Evolutionary conservation across 805 yeast species (phyloP), one percentile per base, ranked within the genome.

Genomic region (Metschnikowia dekortorum): DNA sequence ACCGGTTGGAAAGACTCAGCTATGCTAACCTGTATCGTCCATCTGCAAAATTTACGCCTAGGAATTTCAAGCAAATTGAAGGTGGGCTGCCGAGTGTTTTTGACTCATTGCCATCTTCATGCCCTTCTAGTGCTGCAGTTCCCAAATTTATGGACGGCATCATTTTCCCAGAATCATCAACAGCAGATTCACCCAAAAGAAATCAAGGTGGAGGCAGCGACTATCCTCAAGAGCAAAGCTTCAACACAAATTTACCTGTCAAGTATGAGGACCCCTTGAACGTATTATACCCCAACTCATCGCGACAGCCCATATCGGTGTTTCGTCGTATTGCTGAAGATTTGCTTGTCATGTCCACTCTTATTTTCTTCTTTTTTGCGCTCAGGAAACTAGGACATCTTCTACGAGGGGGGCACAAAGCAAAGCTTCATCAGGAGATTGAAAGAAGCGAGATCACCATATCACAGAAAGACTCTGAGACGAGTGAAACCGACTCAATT

Each of bases 291-390:
- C 31, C 34, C 33, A 26, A 30, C 44, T 1, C 49, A n/a, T 33
- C 38, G 22, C 7, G 28, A 16, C 48, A 44, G 33, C 45, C 58
- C 1, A 46, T 56, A 2, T 50, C 47, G 16, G 39, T 72, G 37
- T 41, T 51, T 38, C 54, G 62, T 11, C 62, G 80, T 51, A 61
- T 75, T 4, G 60, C 75, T 47, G 85, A 81, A 56, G 83, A 81
- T 56, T 67, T 79, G n/a, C 55, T 75, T 4, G 78, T 79, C 14
- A 70, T 82, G 8, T 45, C 69, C 5, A 55, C 72, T 1, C 66
- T 77, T 8, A 47, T 75, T 16, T 47, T 65, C 1, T 60, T 76
- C 2, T 59, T 76, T 6, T 61, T 73, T 31, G 53, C 66, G 1
- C 60, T 78, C 16, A 70, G 78, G 0, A 58, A 56, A 34, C 35